phyloP scores from a whole-genome alignment of 371 early-diverging fungal species.

The Mucor racemosus region DNA sequence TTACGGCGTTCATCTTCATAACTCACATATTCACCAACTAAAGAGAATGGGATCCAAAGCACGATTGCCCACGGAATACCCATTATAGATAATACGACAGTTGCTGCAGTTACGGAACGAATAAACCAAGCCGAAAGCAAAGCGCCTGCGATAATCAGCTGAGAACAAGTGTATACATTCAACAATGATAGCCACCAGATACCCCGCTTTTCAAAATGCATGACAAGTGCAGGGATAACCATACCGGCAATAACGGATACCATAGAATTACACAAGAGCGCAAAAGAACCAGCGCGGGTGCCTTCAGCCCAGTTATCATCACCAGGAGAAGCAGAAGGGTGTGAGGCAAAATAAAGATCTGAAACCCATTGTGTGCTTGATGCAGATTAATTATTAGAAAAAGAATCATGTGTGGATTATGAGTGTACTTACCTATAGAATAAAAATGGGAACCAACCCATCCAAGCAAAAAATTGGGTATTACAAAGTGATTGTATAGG shows the following conservation, averaged over 20 bases:
- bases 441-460: conserved; percentile 83
- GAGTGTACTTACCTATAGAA: conserved; percentile 49
- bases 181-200: conserved; percentile 41
- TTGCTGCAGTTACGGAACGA: conserved; percentile 54
- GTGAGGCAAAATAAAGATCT: conserved; percentile 55
- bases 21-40: conserved; percentile 75
- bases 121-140: conserved; percentile 65
- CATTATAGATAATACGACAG: conserved; percentile 60
- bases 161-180: conserved; percentile 65
- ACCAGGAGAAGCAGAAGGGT: conserved; percentile 27
- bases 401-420: background rate
- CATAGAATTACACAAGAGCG: conserved; percentile 69
- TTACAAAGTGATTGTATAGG: conserved; percentile 71
- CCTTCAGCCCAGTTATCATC: conserved; percentile 49
- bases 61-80: conserved; percentile 82
- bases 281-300: conserved; percentile 75
- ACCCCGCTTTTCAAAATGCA: conserved; percentile 31
- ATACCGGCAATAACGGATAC: conserved; percentile 66
- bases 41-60: conserved; percentile 80
- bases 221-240: conserved; percentile 56
- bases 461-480: conserved; percentile 81
- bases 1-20: conserved; percentile 46
- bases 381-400: background rate
- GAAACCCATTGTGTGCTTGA: conserved; percentile 61
- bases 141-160: conserved; percentile 59